phyloP scores from a whole-genome alignment of 352 stramenopile genomes.

The Pythium phragmiticola region DNA sequence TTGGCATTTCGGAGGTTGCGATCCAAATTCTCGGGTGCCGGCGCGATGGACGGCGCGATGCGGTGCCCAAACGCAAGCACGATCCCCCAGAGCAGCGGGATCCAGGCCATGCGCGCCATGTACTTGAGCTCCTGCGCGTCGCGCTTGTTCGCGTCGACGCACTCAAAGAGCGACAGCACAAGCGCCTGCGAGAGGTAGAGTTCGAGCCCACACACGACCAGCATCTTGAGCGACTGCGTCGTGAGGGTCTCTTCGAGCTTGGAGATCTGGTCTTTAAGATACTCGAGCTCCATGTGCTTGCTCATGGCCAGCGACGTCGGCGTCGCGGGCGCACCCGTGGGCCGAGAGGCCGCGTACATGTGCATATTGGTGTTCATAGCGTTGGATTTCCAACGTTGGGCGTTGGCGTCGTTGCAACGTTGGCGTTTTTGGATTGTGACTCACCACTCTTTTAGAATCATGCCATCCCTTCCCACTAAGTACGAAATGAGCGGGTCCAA shows the following conservation, averaged over 20 bases:
- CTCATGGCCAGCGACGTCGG: neutral
- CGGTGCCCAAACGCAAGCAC: slow-evolving; percentile 60
- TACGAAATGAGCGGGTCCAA: too few relatives aligned
- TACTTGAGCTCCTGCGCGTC: slow-evolving; percentile 73
- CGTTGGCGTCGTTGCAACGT: too few relatives aligned
- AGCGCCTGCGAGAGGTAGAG: slow-evolving; percentile 74
- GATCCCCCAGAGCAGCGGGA: slow-evolving; percentile 40
- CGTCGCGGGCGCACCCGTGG: too few relatives aligned
- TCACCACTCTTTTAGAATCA: too few relatives aligned
- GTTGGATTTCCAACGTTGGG: too few relatives aligned
- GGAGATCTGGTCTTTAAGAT: slow-evolving; percentile 23
- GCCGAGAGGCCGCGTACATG: too few relatives aligned
- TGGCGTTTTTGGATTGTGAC: neutral
- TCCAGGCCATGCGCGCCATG: slow-evolving; percentile 63
- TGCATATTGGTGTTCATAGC: too few relatives aligned
- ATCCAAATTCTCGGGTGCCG: slow-evolving; percentile 61
- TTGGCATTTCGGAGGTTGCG: slow-evolving; percentile 66
- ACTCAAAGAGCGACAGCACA: slow-evolving; percentile 73
- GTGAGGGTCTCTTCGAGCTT: slow-evolving; percentile 31
- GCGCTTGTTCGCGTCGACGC: slow-evolving; percentile 38
- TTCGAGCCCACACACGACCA: slow-evolving; percentile 59
- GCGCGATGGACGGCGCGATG: slow-evolving; percentile 37
- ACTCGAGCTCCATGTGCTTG: slow-evolving; percentile 24
- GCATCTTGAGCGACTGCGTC: slow-evolving; percentile 46
- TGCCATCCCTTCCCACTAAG: neutral